Percentiles rank a stretch among this genome's conserved stretches.
Conservation (phyloP, 2,329 filamentous ascomycete species). For the Anthostomella pinea region DNA sequence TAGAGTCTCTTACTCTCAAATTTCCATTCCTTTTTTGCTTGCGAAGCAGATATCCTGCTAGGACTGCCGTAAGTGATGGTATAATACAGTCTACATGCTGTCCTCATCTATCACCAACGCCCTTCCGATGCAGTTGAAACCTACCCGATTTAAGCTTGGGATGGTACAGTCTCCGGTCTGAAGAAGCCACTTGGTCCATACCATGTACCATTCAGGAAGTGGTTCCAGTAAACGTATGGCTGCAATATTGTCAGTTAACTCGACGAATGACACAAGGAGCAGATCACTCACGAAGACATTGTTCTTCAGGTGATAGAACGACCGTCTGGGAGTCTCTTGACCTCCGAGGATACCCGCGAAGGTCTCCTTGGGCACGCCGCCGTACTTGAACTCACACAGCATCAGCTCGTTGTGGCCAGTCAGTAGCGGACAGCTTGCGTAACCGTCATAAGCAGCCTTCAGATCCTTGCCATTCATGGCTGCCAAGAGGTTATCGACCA, state of each 20-base stretch:
- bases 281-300: slow-evolving; percentile 37
- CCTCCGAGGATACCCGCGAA: slow-evolving; percentile 35
- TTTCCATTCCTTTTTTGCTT: too few species aligned
- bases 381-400: slow-evolving; percentile 48
- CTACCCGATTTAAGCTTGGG: slow-evolving; percentile 1
- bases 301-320: slow-evolving; percentile 45
- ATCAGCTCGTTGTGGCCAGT: slow-evolving; percentile 44
- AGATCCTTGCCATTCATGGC: slow-evolving; percentile 34
- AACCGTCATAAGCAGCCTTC: slow-evolving; percentile 39
- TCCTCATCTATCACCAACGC: too few species aligned
- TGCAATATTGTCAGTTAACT: slow-evolving; percentile 10
- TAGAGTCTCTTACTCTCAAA: too few species aligned
- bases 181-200: slow-evolving; percentile 22
- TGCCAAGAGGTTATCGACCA: slow-evolving; percentile 40
- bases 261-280: not conserved
- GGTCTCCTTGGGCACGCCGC: slow-evolving; percentile 44
- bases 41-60: too few species aligned
- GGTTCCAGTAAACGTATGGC: slow-evolving; percentile 31
- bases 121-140: too few species aligned
- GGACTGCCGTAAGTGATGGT: too few species aligned
- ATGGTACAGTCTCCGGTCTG: slow-evolving; percentile 15
- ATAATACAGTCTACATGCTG: too few species aligned
- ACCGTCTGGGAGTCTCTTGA: slow-evolving; percentile 37
- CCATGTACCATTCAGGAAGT: slow-evolving; percentile 27
- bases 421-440: slow-evolving; percentile 44